These are phyloP conservation scores for Aspergillus versicolor DNA, from an alignment of 2,329 filamentous ascomycete genomes.

Conservation along the genomic window DNA sequence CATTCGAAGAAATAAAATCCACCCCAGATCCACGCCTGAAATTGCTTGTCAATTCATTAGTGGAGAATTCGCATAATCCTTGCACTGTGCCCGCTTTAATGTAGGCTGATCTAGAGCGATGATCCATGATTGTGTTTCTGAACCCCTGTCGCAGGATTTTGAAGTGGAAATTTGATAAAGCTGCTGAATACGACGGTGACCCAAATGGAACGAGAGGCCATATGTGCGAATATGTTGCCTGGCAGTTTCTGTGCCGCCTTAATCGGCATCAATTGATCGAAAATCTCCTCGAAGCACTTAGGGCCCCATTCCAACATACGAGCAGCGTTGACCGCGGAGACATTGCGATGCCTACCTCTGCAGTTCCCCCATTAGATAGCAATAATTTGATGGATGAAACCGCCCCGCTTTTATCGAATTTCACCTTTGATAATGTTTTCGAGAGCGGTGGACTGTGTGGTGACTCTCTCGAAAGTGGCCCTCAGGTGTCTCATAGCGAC, in stretches of 20 bases:
- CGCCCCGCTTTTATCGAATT: conserved; percentile 31
- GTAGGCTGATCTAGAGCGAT: conserved; percentile 36
- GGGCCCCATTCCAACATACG: conserved; percentile 20
- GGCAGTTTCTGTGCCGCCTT: conserved; percentile 59
- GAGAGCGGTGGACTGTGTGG: conserved; percentile 38
- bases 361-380: conserved; percentile 4
- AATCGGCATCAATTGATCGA: conserved; percentile 59
- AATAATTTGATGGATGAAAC: conserved; percentile 22
- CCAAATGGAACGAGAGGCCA: conserved; percentile 57
- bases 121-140: neutral
- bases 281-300: conserved; percentile 55
- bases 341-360: conserved; percentile 19
- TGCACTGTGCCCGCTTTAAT: conserved; percentile 51
- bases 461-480: conserved; percentile 47
- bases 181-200: conserved; percentile 54
- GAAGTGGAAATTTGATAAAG: conserved; percentile 56
- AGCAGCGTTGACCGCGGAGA: conserved; percentile 22
- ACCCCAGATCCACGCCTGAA: conserved; percentile 38
- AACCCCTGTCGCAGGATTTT: conserved; percentile 47
- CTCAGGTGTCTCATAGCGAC: conserved; percentile 37
- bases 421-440: conserved; percentile 22
- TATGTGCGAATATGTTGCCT: conserved; percentile 63
- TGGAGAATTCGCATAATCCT: conserved; percentile 44
- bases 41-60: conserved; percentile 39
- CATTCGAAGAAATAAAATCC: conserved; percentile 46